Evolutionary conservation across 306 rosid genomes (phyloP), one percentile per base, ranked within the genome.

Genomic region (Dryas octopetala): DNA sequence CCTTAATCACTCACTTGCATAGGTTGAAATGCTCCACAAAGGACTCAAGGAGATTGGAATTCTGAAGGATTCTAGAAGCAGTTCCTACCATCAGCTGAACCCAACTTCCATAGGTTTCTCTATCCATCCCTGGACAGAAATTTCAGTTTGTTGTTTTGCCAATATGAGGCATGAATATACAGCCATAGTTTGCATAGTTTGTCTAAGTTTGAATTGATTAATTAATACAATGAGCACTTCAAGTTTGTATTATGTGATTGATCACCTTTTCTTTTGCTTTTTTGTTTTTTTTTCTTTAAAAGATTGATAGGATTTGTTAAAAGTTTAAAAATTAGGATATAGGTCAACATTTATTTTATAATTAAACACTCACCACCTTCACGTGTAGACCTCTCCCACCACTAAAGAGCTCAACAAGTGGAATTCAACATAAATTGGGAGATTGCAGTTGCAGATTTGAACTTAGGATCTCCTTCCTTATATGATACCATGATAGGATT

Each of bases 31-130:
- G 93, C 87, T 95, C 76, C 82, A 85, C 70, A 89, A 87, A 73
- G 97, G 98, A 78, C 85, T 95, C 74, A 82, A 88, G 76, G 92
- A 91, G 82, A 74, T 91, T 45, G 97, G 97, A 74, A 80, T 95
- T 81, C 80, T 95, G 88, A 85, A 82, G 79, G 82, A 78, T 49
- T 59, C 53, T 44, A 73, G 80, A 82, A 83, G 88, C 87, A 82
- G 74, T 79, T 75, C 84, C 69, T 95, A 90, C 85, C 84, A 95
- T 75, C 87, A n/a, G 81, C 85, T 91, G 81, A 95, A 95, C 83
- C 98, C 97, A 74, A 95, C 98, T 76, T 90, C 97, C 75, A 91
- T 91, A 91, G 97, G 96, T 91, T 71, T 74, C 58, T 74, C 52
- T 45, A 13, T 77, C 60, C 72, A 19, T 65, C 55, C 54, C 45